Evolutionary conservation across 78 protist species (phyloP).

Genomic region (Isochrysis galbana): DNA sequence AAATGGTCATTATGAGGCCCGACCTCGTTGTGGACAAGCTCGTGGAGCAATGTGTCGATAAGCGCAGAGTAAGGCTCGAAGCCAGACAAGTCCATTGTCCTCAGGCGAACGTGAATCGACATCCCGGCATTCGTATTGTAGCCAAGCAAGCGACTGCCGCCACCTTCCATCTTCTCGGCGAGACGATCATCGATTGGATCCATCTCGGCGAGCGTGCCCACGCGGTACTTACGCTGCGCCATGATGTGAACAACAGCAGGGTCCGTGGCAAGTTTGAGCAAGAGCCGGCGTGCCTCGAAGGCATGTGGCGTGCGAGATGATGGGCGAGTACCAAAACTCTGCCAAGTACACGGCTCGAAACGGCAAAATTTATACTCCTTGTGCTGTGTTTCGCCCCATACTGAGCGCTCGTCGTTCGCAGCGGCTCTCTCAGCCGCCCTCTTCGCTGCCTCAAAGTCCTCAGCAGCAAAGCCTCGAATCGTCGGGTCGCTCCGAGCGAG

Average conservation of each 20-base stretch:
- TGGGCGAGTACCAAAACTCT: neutral
- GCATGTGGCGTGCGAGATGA: neutral
- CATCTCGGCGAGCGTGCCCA: slow-evolving; percentile 11
- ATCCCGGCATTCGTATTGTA: neutral
- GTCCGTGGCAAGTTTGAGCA: neutral
- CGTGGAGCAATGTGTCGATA: slow-evolving; percentile 7
- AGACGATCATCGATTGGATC: slow-evolving; percentile 18
- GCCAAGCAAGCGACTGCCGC: neutral
- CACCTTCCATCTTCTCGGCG: neutral
- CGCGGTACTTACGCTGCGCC: neutral
- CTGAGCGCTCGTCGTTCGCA: neutral
- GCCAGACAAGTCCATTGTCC: neutral
- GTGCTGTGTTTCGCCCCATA: neutral
- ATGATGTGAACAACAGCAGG: neutral
- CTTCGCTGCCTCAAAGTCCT: neutral
- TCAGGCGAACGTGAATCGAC: neutral
- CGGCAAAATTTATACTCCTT: neutral
- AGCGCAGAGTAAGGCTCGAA: neutral
- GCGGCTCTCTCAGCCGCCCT: too few species aligned
- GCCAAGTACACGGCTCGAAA: neutral
- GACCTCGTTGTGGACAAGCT: neutral
- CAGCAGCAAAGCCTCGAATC: neutral
- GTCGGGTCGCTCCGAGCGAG: neutral
- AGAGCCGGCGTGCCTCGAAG: slow-evolving; percentile 5
- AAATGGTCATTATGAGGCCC: neutral